A percentile compares a stretch with the other conserved stretches of the same genome.
Conservation (phyloP, 179 eudicot species). For the Corrigiola litoralis region DNA sequence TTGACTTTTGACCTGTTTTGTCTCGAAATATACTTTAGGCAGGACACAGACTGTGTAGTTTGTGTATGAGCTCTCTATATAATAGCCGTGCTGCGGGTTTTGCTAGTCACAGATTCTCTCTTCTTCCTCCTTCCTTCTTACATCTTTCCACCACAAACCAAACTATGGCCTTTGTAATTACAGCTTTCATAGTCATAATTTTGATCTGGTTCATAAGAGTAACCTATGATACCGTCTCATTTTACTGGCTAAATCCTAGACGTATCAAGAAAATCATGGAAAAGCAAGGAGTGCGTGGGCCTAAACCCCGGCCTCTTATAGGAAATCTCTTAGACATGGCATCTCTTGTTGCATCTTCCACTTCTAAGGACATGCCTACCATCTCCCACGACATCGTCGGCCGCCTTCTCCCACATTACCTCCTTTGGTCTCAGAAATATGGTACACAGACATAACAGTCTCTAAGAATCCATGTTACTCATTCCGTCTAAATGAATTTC, state of each 20-base stretch:
- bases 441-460: no score
- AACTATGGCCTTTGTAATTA: constrained; percentile 17
- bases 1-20: no score
- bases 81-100: background rate
- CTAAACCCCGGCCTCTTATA: constrained; percentile 59
- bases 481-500: no score
- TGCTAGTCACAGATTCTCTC: constrained; percentile 6
- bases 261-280: constrained; percentile 74
- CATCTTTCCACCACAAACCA: background rate
- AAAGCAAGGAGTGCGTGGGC: constrained; percentile 85
- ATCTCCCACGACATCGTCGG: constrained; percentile 60
- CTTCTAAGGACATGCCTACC: constrained; percentile 53
- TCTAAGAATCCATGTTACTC: no score
- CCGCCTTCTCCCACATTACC: constrained; percentile 77
- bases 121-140: background rate
- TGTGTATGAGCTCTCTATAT: constrained; percentile 12
- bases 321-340: constrained; percentile 84
- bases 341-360: constrained; percentile 53
- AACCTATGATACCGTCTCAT: constrained; percentile 43
- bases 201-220: constrained; percentile 32
- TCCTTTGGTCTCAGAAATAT: constrained; percentile 58
- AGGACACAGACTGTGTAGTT: no score
- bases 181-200: constrained; percentile 15
- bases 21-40: no score
- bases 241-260: constrained; percentile 69